A percentile compares a stretch with the other conserved stretches of the same genome.
These are phyloP conservation scores for Curvularia lunata DNA, from an alignment of 2,329 filamentous ascomycete species.

Conservation along the genomic window DNA sequence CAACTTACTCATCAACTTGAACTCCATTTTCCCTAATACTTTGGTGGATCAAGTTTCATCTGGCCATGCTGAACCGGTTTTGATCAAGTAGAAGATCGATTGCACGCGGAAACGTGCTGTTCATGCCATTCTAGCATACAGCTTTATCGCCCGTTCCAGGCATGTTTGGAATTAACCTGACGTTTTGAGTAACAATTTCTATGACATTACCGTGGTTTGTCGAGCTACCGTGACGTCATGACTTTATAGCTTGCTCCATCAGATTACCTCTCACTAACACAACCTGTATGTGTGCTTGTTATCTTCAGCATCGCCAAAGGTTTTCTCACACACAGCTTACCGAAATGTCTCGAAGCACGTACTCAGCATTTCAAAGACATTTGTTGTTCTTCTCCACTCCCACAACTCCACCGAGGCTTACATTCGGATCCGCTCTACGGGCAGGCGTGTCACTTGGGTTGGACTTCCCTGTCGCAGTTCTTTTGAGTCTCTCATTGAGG, in stretches of 20 bases:
- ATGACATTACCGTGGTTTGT: background rate
- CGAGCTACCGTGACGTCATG: conserved; percentile 11
- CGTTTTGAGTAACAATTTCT: background rate
- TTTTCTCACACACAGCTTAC: background rate
- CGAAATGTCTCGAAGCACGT: conserved; percentile 21
- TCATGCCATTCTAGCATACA: background rate
- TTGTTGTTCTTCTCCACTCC: conserved; percentile 33
- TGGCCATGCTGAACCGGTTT: background rate
- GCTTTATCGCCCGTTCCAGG: background rate
- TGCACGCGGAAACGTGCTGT: background rate
- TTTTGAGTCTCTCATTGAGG: conserved; percentile 28
- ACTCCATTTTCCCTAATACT: background rate
- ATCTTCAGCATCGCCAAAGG: background rate
- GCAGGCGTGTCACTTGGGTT: conserved; percentile 28
- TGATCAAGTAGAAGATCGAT: background rate
- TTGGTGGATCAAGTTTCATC: no score
- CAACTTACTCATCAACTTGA: no score
- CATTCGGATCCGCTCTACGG: conserved; percentile 26
- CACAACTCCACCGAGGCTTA: conserved; percentile 27
- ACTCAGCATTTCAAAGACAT: conserved; percentile 31
- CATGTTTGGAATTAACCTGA: background rate
- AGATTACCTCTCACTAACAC: background rate
- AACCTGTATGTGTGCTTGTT: background rate
- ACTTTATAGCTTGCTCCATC: background rate
- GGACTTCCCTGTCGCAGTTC: conserved; percentile 27